These are phyloP conservation scores for Monilinia vaccinii-corymbosi DNA, from an alignment of 2,329 filamentous ascomycete species.

Conservation along the genomic window DNA sequence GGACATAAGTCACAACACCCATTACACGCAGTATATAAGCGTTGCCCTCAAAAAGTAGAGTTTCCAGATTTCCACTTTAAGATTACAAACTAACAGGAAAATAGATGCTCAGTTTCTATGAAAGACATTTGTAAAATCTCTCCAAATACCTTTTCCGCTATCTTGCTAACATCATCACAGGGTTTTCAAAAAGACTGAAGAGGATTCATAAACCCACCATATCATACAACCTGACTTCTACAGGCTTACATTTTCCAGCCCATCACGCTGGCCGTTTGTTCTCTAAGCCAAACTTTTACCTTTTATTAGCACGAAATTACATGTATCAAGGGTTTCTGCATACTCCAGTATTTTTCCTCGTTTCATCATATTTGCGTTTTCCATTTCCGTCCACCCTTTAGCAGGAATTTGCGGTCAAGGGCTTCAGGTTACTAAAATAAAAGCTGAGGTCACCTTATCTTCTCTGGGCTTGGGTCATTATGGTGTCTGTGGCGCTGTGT, in stretches of 20 bases:
- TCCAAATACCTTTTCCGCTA: not conserved
- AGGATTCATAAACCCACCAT: not conserved
- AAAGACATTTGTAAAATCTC: slow-evolving; percentile 32
- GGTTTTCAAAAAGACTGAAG: slow-evolving; percentile 20
- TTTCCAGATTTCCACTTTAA: not conserved
- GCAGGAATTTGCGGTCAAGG: not conserved
- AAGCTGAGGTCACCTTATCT: not conserved
- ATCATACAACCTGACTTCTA: not conserved
- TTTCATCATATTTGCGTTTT: not conserved
- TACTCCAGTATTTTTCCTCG: not conserved
- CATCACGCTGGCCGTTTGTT: not conserved
- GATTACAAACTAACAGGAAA: slow-evolving; percentile 9
- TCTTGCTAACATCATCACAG: slow-evolving; percentile 14
- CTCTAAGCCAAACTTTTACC: not conserved
- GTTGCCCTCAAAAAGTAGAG: slow-evolving; percentile 67
- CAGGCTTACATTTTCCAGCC: not conserved
- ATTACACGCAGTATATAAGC: slow-evolving; percentile 58
- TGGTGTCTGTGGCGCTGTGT: not conserved
- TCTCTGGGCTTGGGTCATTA: not conserved
- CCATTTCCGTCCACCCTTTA: not conserved
- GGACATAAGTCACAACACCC: slow-evolving; percentile 66
- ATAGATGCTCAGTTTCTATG: slow-evolving; percentile 41
- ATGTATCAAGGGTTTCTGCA: not conserved
- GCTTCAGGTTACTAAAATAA: not conserved
- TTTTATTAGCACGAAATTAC: not conserved